Evolutionary conservation across 148 eudicot species (phyloP), one percentile per base, ranked within the genome.

Genomic region (Rhododendron ferrugineum): DNA sequence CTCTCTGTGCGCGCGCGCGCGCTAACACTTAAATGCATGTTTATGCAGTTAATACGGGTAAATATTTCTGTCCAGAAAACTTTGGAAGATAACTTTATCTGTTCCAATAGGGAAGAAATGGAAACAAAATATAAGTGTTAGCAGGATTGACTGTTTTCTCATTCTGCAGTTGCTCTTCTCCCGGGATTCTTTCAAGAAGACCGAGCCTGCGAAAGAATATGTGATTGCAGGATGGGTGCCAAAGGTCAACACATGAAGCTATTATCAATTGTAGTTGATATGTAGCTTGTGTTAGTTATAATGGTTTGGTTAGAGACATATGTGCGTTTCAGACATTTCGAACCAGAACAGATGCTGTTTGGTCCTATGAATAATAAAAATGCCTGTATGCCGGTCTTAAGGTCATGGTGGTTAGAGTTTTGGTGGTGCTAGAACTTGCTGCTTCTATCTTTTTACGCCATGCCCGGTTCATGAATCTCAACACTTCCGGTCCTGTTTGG

Each of bases 201-300:
- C 94, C 54, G 85, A 89, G 85, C 89, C 94, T 32, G 89, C 88
- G 2, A 88, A 89, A 86, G 91, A 90, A 62, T 42, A 89, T 72
- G 89, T 92, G 36, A 47, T 88, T 84, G 91, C 91, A 78, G 92
- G 92, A 46, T 92, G 94, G 93, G 92, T 88, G 11, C 87, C 90
- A 30, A 92, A 92, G 88, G 90, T 90, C 82, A 89, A 90, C 60
- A 85, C 92, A 32, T 92, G 92, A 92, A 84, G 54, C 20, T 82
- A n/a, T 8, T 66, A 36, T 64, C 68, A 82, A 4, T 16, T 62
- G 20, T 52, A 7, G n/a, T 79, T 28, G 13, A 30, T 50, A 80
- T 80, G 83, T 56, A 18, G 26, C n/a, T 80, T 54, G 14, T 34
- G 68, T 34, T 50, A 30, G 13, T 56, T 34, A 36, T 52, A 79